phyloP scores from a whole-genome alignment of 192 early-diverging fungal genomes.

The Neocallimastix lanati region DNA sequence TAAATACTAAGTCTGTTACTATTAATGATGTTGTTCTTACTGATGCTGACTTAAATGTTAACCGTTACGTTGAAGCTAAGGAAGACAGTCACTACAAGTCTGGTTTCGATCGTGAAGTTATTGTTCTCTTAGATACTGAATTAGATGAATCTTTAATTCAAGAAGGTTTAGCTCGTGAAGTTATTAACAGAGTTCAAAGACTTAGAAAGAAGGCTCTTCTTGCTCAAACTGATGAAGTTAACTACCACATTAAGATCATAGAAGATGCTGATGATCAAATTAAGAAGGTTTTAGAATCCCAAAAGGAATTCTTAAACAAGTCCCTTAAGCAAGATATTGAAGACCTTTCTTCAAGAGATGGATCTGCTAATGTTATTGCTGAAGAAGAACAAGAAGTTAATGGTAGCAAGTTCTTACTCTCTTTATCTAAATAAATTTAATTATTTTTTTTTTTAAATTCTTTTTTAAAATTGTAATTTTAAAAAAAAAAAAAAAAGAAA shows the following conservation, averaged over 20 bases:
- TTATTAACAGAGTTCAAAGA: slow-evolving; percentile 92
- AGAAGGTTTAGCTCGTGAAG: slow-evolving; percentile 82
- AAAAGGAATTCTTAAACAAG: slow-evolving; percentile 52
- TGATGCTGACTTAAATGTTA: slow-evolving; percentile 61
- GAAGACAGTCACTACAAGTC: slow-evolving; percentile 49
- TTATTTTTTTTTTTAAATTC: too few species aligned
- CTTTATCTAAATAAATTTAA: neutral
- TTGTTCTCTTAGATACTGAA: slow-evolving; percentile 74
- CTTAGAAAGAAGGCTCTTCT: slow-evolving; percentile 66
- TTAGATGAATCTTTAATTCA: slow-evolving; percentile 64
- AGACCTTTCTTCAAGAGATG: slow-evolving; percentile 5
- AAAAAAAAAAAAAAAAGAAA: too few species aligned
- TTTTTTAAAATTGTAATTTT: too few species aligned
- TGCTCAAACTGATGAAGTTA: slow-evolving; percentile 62
- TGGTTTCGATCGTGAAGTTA: slow-evolving; percentile 55
- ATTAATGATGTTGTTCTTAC: slow-evolving; percentile 62
- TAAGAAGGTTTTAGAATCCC: slow-evolving; percentile 45
- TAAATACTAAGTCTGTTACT: slow-evolving; percentile 38
- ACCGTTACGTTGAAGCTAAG: slow-evolving; percentile 65
- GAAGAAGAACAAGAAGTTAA: slow-evolving; percentile 69
- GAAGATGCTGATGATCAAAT: slow-evolving; percentile 50
- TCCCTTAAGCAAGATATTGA: slow-evolving; percentile 41
- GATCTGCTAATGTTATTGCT: slow-evolving; percentile 42
- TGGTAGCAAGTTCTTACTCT: neutral
- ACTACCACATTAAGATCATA: slow-evolving; percentile 60